Evolutionary conservation across 2,329 filamentous ascomycete genomes (phyloP).

Genomic region (Magnaporthiopsis poae): DNA sequence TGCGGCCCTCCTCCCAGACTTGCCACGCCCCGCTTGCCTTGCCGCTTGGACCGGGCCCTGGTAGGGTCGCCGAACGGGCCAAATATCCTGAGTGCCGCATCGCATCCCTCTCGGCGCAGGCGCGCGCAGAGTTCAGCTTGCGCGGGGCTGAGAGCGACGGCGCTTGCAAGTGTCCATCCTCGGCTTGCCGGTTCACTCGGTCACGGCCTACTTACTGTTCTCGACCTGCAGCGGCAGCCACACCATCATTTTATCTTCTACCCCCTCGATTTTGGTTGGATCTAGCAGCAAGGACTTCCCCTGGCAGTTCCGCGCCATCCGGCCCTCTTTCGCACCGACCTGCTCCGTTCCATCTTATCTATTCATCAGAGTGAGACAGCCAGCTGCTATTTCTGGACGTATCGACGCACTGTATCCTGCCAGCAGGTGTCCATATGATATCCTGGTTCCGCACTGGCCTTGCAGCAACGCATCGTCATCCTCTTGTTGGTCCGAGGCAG

Average conservation of each 20-base stretch:
- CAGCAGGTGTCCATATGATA: slow-evolving; percentile 6
- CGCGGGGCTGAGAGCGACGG: too few species aligned
- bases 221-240: neutral
- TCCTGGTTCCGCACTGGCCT: slow-evolving; percentile 4
- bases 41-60: too few species aligned
- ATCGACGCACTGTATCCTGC: neutral
- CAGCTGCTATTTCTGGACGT: slow-evolving; percentile 2
- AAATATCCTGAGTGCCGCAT: neutral
- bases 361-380: neutral
- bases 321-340: neutral
- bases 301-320: slow-evolving; percentile 1
- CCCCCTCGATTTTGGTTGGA: neutral
- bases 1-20: too few species aligned
- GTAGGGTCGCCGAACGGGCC: neutral
- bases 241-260: neutral
- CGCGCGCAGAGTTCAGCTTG: neutral
- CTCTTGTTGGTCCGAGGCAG: neutral
- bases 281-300: neutral
- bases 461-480: slow-evolving; percentile 2
- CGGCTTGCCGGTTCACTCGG: neutral
- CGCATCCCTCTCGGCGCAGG: neutral
- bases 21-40: too few species aligned
- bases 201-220: neutral
- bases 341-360: slow-evolving; percentile 1
- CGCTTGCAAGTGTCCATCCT: neutral